Evolutionary conservation across 306 rosid genomes (phyloP).

Genomic region (Vicia villosa): DNA sequence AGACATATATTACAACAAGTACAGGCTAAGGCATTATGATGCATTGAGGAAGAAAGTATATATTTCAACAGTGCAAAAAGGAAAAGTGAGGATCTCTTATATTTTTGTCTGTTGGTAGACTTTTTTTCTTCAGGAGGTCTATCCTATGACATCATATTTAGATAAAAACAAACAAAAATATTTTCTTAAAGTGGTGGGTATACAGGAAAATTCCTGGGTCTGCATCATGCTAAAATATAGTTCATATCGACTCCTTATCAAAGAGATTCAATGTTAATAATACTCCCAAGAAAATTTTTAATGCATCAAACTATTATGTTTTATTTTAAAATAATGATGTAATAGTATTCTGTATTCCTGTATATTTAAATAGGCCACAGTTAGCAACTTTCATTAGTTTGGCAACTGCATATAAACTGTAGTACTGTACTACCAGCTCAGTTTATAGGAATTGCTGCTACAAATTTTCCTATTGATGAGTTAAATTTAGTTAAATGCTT

Average conservation of each 20-base stretch:
- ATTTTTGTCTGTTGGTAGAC: conserved; percentile 12
- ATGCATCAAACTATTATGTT: conserved; percentile 27
- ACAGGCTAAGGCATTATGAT: conserved; percentile 1
- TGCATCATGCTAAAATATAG: conserved; percentile 3
- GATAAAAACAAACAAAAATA: conserved; percentile 19
- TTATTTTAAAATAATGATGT: background rate
- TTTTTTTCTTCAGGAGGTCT: background rate
- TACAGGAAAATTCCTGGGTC: background rate
- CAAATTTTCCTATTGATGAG: conserved; percentile 5
- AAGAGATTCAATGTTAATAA: conserved; percentile 8
- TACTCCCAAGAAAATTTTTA: background rate
- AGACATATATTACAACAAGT: conserved; percentile 11
- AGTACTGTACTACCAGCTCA: background rate
- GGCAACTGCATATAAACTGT: conserved; percentile 3
- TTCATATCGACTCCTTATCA: background rate
- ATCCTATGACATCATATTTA: conserved; percentile 10
- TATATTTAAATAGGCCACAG: background rate
- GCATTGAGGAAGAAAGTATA: conserved; percentile 17
- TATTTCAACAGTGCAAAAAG: conserved; percentile 10
- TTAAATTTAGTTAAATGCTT: conserved; percentile 13
- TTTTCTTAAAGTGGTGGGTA: background rate
- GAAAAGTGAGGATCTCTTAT: conserved; percentile 17
- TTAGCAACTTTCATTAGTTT: conserved; percentile 8
- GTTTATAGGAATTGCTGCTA: background rate
- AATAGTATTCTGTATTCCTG: background rate